Percentiles rank a stretch among this genome's conserved stretches.
phyloP scores from a whole-genome alignment of 2,329 filamentous ascomycete genomes.

The Penicillium janthinellum region DNA sequence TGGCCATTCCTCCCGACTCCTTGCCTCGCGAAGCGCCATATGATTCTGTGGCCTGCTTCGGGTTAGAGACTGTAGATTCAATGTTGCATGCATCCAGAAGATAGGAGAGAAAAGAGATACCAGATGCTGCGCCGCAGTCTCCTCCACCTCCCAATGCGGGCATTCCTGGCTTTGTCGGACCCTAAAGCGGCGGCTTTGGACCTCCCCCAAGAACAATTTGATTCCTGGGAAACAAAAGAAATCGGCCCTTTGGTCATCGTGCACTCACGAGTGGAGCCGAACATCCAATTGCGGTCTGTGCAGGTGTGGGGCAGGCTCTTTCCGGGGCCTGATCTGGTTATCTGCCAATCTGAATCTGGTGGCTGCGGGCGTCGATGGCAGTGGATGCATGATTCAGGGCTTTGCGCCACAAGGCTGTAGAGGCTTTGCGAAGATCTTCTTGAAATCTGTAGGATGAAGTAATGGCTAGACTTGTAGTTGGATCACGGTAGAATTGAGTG shows the following conservation, averaged over 20 bases:
- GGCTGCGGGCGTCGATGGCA: background rate
- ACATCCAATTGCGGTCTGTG: constrained; percentile 25
- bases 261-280: constrained; percentile 20
- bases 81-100: constrained; percentile 20
- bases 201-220: constrained; percentile 10
- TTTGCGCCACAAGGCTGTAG: background rate
- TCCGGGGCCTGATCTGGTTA: constrained; percentile 1
- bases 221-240: background rate
- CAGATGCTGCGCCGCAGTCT: constrained; percentile 3
- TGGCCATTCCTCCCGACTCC: constrained; percentile 23
- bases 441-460: background rate
- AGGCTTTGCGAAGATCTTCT: background rate
- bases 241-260: constrained; percentile 19
- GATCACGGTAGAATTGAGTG: background rate
- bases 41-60: constrained; percentile 10
- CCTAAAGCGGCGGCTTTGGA: constrained; percentile 25
- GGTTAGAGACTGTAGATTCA: constrained; percentile 1
- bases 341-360: background rate
- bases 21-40: constrained; percentile 32
- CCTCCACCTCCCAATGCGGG: constrained; percentile 27
- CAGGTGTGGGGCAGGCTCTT: constrained; percentile 12
- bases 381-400: background rate
- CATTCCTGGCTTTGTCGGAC: constrained; percentile 23
- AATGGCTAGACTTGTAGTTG: background rate
- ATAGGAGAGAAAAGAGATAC: background rate